Base-by-base conservation (phyloP, 306 rosid genomes). In the Vicia villosa region DNA sequence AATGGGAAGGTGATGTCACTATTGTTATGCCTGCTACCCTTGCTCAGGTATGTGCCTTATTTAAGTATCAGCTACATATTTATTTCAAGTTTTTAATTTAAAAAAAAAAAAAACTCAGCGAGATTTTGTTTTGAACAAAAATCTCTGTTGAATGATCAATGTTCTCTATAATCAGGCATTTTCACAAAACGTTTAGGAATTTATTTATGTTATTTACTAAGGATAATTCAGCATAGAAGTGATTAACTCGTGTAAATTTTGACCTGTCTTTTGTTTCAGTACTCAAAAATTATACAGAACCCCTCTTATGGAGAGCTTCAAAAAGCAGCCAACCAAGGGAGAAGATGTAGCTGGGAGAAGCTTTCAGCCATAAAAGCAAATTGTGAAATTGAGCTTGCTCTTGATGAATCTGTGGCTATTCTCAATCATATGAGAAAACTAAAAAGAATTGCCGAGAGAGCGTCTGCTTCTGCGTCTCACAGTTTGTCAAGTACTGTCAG, bases 321-420 rank as follows among this genome's bases (percentile, higher is more conserved):
- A 77, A 94, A 94, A 83, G 96, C 99, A 54, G 88, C 95, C 47
- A 94, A 88, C 79, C 99, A 94, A 82, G 99, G 97, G 68, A 84
- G 99, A 83, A 84, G 97, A 80, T 89, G 99, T 79, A 91, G 95
- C 24, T 94, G 99, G 99, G 96, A 88, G 95, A 94, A 94, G 83
- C 95, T 91, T 4, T 88, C 97, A 0, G 96, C 99, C 72, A 87
- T 94, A 57, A 94, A 94, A 87, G 95, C 97, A 52, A 94, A 94
- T 67, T 91, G 99, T 41, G 97, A 90, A 63, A 94, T 87, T 72
- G 97, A 94, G 77, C 97, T 94, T 74, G 95, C 87, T 15, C 89
- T 94, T 54, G 99, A 94, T 75, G 99, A 88, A 74, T 84, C 89
- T 70, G 99, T 91, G 30, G 84, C 92, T 22, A 79, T 87, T 78